Percentiles rank a stretch among this genome's conserved stretches.
Evolutionary conservation across 2,329 filamentous ascomycete genomes (phyloP).

Genomic region (Cercospora brassicicola): DNA sequence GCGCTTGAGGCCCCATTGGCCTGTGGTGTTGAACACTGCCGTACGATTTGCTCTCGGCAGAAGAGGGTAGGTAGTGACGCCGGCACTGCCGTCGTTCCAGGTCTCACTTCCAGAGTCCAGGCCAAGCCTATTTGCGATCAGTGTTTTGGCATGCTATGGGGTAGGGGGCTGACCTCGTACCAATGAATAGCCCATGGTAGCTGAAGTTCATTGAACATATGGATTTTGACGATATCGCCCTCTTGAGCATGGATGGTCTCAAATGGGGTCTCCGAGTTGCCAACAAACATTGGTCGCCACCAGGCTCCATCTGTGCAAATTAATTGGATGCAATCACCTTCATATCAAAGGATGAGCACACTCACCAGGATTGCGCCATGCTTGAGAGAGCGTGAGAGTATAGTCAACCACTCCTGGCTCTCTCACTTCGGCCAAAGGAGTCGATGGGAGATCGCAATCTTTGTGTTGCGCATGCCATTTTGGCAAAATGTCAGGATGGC

Average conservation of each 20-base stretch:
- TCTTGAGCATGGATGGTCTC: constrained; percentile 22
- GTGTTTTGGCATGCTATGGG: neutral
- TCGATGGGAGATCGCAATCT: neutral
- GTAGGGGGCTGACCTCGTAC: neutral
- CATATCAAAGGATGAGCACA: neutral
- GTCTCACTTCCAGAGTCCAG: constrained; percentile 18
- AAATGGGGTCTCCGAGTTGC: constrained; percentile 24
- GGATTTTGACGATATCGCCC: constrained; percentile 24
- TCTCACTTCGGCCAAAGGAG: neutral
- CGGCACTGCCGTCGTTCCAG: constrained; percentile 26
- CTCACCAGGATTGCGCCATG: constrained; percentile 23
- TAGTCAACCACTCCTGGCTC: constrained; percentile 14
- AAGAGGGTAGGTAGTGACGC: constrained; percentile 23
- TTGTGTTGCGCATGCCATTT: neutral
- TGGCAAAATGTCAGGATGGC: neutral
- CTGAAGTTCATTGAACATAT: constrained; percentile 23
- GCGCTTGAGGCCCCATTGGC: constrained; percentile 27
- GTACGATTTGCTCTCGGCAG: constrained; percentile 26
- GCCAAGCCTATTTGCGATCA: neutral
- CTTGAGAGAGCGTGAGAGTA: constrained; percentile 20
- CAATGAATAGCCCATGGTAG: constrained; percentile 21
- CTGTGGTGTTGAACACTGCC: constrained; percentile 22
- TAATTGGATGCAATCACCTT: neutral
- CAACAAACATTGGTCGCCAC: constrained; percentile 25
- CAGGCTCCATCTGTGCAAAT: constrained; percentile 18